A percentile compares a stretch with the other conserved stretches of the same genome.
phyloP scores from a whole-genome alignment of 345 rosid genomes.

The Lumnitzera racemosa region DNA sequence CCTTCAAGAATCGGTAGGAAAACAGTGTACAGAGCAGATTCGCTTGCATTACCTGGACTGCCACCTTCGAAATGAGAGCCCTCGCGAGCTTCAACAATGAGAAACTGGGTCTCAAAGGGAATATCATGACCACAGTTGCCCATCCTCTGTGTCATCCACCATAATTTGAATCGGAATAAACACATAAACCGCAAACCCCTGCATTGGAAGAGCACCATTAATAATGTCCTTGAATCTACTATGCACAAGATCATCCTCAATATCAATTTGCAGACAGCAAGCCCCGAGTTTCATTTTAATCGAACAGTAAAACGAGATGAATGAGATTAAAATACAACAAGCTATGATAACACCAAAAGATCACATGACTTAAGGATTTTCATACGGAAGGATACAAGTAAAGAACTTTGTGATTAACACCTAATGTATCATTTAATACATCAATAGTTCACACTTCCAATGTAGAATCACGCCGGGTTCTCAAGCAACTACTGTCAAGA shows the following conservation, averaged over 20 bases:
- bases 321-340: no score
- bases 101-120: slow-evolving; percentile 61
- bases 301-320: not conserved
- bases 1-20: slow-evolving; percentile 62
- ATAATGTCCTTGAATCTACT: not conserved
- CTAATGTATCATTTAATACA: no score
- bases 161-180: slow-evolving; percentile 57
- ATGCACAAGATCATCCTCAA: not conserved
- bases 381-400: no score
- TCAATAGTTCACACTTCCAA: no score
- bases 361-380: no score
- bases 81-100: slow-evolving; percentile 38
- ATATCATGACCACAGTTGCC: slow-evolving; percentile 47
- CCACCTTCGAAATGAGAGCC: slow-evolving; percentile 31
- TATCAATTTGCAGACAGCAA: not conserved
- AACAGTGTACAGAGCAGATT: slow-evolving; percentile 30
- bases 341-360: no score
- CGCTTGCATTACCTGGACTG: slow-evolving; percentile 9
- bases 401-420: no score
- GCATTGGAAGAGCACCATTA: not conserved
- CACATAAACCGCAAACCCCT: slow-evolving; percentile 67
- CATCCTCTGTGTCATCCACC: slow-evolving; percentile 86
- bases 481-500: no score
- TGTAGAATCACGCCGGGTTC: no score
- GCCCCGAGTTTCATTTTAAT: not conserved